phyloP scores from a whole-genome alignment of 768 basidiomycete genomes.

The Trametes punicea region DNA sequence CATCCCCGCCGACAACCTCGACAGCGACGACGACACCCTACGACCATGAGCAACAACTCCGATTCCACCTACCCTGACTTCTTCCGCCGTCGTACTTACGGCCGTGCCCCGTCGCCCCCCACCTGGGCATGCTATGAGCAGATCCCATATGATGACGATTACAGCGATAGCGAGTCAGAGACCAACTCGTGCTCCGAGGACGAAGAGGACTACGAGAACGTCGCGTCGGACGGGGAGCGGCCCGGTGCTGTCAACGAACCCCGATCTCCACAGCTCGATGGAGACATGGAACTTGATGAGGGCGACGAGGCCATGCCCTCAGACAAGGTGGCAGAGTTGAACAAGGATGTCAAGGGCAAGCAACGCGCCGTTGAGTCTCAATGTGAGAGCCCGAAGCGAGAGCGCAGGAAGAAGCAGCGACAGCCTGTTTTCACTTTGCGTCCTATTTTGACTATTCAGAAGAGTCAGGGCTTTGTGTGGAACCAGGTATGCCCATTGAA shows the following conservation, averaged over 20 bases:
- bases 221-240: conserved; percentile 25
- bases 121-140: conserved; percentile 92
- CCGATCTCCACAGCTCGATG: conserved; percentile 31
- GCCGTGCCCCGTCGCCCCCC: conserved; percentile 78
- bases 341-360: conserved; percentile 74
- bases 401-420: conserved; percentile 52
- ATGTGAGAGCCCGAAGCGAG: conserved; percentile 46
- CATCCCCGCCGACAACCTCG: conserved; percentile 8
- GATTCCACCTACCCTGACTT: conserved; percentile 36
- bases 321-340: conserved; percentile 39
- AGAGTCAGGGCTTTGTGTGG: conserved; percentile 88
- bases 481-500: conserved; percentile 61
- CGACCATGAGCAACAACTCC: conserved; percentile 25
- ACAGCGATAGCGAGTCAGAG: conserved; percentile 50
- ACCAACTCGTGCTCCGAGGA: conserved; percentile 73
- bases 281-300: conserved; percentile 53
- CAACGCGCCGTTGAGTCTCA: conserved; percentile 73
- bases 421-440: conserved; percentile 60
- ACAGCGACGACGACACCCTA: conserved; percentile 8
- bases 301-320: conserved; percentile 34
- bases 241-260: conserved; percentile 29
- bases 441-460: conserved; percentile 83
- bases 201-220: conserved; percentile 55
- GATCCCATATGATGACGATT: conserved; percentile 68
- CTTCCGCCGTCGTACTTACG: conserved; percentile 68